Evolutionary conservation across 495 filamentous ascomycete genomes (phyloP).

Genomic region (Aspergillus baeticus): DNA sequence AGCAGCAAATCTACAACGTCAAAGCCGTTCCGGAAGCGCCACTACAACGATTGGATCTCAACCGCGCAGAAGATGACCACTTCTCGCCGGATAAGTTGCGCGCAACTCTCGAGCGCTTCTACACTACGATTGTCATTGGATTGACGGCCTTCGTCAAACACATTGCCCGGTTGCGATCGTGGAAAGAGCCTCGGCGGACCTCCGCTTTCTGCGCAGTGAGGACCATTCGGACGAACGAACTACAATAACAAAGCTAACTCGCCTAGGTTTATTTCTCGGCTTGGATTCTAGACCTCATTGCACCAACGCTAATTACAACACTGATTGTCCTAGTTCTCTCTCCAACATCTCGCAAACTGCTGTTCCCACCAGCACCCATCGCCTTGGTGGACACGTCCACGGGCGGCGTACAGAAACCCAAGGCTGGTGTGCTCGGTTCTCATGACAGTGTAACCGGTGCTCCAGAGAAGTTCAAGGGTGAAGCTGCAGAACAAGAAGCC

Average conservation of each 20-base stretch:
- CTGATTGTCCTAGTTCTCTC: constrained; percentile 50
- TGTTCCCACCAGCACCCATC: constrained; percentile 76
- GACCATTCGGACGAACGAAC: not conserved
- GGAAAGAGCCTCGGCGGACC: constrained; percentile 71
- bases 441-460: constrained; percentile 79
- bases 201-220: constrained; percentile 61
- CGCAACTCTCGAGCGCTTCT: constrained; percentile 77
- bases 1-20: constrained; percentile 84
- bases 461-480: constrained; percentile 80
- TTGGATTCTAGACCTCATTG: constrained; percentile 72
- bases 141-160: constrained; percentile 68
- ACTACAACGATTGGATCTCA: constrained; percentile 68
- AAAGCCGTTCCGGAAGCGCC: constrained; percentile 60
- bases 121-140: constrained; percentile 76
- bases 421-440: constrained; percentile 68
- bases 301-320: not conserved
- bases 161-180: constrained; percentile 73
- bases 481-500: constrained; percentile 84
- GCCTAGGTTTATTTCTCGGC: constrained; percentile 66
- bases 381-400: constrained; percentile 60
- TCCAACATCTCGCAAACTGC: constrained; percentile 56
- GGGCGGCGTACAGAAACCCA: constrained; percentile 64
- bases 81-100: constrained; percentile 86
- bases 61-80: constrained; percentile 77
- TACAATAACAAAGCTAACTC: not conserved